Conservation (phyloP, 805 yeast species). For the Ogataea parapolymorpha region DNA sequence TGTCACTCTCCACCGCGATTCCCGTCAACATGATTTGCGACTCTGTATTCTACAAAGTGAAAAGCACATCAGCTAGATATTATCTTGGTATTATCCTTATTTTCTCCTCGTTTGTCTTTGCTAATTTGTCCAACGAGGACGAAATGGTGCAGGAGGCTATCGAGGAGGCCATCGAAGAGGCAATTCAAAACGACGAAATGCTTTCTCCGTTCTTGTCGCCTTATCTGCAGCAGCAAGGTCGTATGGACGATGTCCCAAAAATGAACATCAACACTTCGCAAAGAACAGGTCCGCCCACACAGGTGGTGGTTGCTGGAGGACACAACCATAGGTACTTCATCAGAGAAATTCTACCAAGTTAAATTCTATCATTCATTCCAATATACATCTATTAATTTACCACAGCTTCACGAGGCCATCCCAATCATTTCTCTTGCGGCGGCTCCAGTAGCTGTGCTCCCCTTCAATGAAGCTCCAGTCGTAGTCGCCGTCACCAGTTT, state of each 20-base stretch:
- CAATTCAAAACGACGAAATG: conserved; percentile 43
- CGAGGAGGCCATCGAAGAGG: conserved; percentile 46
- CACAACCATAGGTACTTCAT: conserved; percentile 33
- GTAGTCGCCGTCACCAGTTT: conserved; percentile 33
- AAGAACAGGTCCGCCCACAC: conserved; percentile 11
- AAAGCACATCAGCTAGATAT: conserved; percentile 34
- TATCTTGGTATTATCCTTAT: conserved; percentile 47
- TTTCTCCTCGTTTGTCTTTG: conserved; percentile 43
- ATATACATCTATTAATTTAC: conserved; percentile 33
- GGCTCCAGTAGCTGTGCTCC: conserved; percentile 69
- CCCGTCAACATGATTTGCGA: conserved; percentile 52
- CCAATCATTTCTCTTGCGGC: conserved; percentile 67
- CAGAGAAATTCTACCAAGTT: conserved; percentile 24
- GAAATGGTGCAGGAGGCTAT: conserved; percentile 45
- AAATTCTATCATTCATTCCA: neutral
- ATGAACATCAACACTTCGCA: conserved; percentile 20
- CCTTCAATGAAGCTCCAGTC: conserved; percentile 62
- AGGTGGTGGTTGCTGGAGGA: conserved; percentile 34
- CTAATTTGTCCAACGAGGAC: conserved; percentile 44
- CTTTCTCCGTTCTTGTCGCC: conserved; percentile 49
- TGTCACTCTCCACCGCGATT: conserved; percentile 49
- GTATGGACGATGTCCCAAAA: conserved; percentile 24
- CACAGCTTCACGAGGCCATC: conserved; percentile 50
- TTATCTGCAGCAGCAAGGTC: conserved; percentile 13
- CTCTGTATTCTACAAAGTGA: conserved; percentile 35